Evolutionary conservation across 305 asterid genomes (phyloP), one percentile per base, ranked within the genome.

Genomic region (Rubia balearica): DNA sequence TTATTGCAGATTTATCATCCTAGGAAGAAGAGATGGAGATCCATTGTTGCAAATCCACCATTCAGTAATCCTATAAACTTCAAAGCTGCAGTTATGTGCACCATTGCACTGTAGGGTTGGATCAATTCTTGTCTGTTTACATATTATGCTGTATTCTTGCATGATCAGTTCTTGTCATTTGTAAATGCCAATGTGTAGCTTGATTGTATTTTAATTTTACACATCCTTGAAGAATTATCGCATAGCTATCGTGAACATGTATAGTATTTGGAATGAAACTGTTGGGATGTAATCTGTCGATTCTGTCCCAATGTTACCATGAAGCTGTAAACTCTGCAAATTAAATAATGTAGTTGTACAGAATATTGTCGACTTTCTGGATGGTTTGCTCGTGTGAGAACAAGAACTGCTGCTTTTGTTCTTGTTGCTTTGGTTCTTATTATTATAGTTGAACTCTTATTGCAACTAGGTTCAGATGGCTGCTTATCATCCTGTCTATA

Each of bases 1-100:
- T 81, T 85, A 10, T 72, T 85, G 72, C 97, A 92, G 84, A 87
- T 84, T 76, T 92, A 92, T 73, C 67, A 90, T 82, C 97, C 97
- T 42, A 77, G 81, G 73, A 80, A 74, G 85, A 82, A 84, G 75
- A 66, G 71, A 30, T 92, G 98, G 98, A 86, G 90, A 78, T 84
- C 86, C 41, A 53, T 82, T 67, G 69, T 76, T 65, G 77, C 86
- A 51, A 90, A 85, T 73, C 86, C 91, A 16, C 98, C 98, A 61
- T 80, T 82, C 76, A 83, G 71, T 53, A 78, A 80, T 65, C 86
- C 84, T 13, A 61, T 89, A 43, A 89, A 90, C 81, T 89, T 92
- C 76, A 82, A 76, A 81, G 89, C 89, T 40, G 83, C 96, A 1
- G 89, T 92, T 61, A 76, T 87, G 81, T 86, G 97, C 86, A 80